Conservation (phyloP, 2,329 filamentous ascomycete species). For the Fusarium proliferatum region DNA sequence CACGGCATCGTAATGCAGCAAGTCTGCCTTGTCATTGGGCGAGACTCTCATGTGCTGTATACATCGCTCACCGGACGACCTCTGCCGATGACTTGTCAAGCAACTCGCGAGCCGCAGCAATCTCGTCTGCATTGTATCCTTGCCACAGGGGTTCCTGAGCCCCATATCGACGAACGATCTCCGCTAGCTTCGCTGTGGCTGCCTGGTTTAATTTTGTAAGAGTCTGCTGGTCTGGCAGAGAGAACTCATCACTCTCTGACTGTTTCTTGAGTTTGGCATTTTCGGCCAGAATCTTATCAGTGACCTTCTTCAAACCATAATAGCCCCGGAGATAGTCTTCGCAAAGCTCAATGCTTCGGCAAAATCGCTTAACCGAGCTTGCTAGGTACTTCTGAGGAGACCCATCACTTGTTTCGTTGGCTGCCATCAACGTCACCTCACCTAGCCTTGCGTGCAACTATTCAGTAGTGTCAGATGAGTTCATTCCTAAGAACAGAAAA, state of each 20-base stretch:
- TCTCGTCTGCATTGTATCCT: constrained; percentile 77
- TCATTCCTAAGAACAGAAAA: background rate
- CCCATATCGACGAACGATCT: constrained; percentile 76
- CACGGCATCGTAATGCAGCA: constrained; percentile 21
- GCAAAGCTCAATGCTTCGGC: constrained; percentile 91
- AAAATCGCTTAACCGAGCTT: constrained; percentile 86
- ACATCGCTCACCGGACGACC: constrained; percentile 55
- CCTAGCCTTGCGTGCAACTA: constrained; percentile 89
- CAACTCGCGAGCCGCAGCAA: constrained; percentile 76
- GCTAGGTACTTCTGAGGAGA: constrained; percentile 66
- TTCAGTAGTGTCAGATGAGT: constrained; percentile 34
- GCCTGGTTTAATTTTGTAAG: constrained; percentile 76
- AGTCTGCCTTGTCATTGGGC: constrained; percentile 19
- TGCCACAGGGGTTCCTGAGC: constrained; percentile 74
- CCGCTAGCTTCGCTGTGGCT: constrained; percentile 78
- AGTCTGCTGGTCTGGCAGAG: constrained; percentile 66
- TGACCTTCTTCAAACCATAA: constrained; percentile 84
- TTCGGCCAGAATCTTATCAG: constrained; percentile 61
- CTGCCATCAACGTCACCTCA: constrained; percentile 81
- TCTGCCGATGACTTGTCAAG: constrained; percentile 64
- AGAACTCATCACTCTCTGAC: constrained; percentile 60
- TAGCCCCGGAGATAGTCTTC: constrained; percentile 92
- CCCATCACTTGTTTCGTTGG: constrained; percentile 56
- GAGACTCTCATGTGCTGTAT: constrained; percentile 7
- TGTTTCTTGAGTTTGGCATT: constrained; percentile 57